phyloP scores from a whole-genome alignment of 73 alveolate species.

The Paramecium pentaurelia region DNA sequence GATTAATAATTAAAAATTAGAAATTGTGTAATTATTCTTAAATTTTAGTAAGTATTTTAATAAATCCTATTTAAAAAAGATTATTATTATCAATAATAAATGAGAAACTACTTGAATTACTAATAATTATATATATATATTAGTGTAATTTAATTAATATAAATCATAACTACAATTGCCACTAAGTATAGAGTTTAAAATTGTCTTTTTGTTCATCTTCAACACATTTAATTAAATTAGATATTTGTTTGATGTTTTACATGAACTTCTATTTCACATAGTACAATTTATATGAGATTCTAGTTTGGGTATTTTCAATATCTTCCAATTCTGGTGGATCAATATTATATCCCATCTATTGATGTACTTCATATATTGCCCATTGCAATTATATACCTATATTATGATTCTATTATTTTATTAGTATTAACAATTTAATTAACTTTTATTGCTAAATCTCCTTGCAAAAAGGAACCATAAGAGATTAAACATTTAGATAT shows the following conservation, averaged over 20 bases:
- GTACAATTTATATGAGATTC: not conserved
- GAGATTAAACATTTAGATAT: not conserved
- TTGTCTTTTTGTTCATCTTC: constrained; percentile 1
- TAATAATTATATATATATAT: not conserved
- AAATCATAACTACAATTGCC: not conserved
- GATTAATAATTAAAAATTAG: too few relatives aligned
- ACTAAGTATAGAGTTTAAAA: not conserved
- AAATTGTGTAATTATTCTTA: too few relatives aligned
- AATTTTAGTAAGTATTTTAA: too few relatives aligned
- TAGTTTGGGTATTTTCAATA: not conserved
- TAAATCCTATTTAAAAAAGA: too few relatives aligned
- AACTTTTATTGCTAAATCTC: not conserved
- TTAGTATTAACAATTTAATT: not conserved
- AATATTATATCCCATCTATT: not conserved
- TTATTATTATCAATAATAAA: too few relatives aligned
- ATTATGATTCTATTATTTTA: not conserved
- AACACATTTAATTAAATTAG: not conserved
- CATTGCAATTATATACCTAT: not conserved
- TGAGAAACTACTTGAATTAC: too few relatives aligned
- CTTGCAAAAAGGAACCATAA: not conserved
- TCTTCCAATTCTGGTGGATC: not conserved
- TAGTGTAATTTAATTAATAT: not conserved
- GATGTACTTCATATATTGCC: not conserved
- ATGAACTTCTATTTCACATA: not conserved
- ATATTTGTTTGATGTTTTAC: not conserved